Evolutionary conservation across 2,329 filamentous ascomycete genomes (phyloP), one percentile per base, ranked within the genome.

Genomic region (Ceratocystis cubensis): DNA sequence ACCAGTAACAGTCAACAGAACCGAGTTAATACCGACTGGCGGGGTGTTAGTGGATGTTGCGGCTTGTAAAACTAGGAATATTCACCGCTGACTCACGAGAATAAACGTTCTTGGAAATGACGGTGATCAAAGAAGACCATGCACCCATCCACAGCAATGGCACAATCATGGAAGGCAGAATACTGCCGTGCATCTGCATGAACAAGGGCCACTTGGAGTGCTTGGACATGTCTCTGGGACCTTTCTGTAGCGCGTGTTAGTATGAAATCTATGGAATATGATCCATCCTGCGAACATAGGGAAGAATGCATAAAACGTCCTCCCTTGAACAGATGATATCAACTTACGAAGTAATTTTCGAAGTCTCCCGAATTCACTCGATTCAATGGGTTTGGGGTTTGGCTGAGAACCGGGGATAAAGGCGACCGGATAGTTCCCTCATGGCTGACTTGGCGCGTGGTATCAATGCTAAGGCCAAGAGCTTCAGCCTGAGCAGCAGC

Each of bases 181-280:
- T 85, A 69, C 85, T 88, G 71, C 88, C 88, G 73, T 90, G 88
- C 76, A 92, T 80, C 67, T 87, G 86, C 73, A 92, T 76, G 73
- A 91, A 88, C 69, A 85, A 82, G 20, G 88, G 88, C 81, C 87
- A 86, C 79, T 89, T 91, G 22, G 87, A 90, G 75, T 91, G 88
- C 71, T 83, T 83, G 67, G 84, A 80, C 70, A 89, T 82, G 73
- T 91, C 84, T 69, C 86, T 82, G 63, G 88, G 88, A 13, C 84
- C 84, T 37, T 64, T 66, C 68, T 69, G 30, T 0, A 53, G 25
- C 4, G 17, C 1, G 2, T 50, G 30, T 46, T 62, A 61, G 64
- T 20, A 53, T 25, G 3, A 8, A 48, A 45, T 10, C 20, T 13
- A 41, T 13, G 10, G 37, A 41, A 41, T 5, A 41, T 4, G 37